Percentiles rank a stretch among this genome's conserved stretches.
Evolutionary conservation across 768 basidiomycete species (phyloP).

Genomic region (Suillus plorans): DNA sequence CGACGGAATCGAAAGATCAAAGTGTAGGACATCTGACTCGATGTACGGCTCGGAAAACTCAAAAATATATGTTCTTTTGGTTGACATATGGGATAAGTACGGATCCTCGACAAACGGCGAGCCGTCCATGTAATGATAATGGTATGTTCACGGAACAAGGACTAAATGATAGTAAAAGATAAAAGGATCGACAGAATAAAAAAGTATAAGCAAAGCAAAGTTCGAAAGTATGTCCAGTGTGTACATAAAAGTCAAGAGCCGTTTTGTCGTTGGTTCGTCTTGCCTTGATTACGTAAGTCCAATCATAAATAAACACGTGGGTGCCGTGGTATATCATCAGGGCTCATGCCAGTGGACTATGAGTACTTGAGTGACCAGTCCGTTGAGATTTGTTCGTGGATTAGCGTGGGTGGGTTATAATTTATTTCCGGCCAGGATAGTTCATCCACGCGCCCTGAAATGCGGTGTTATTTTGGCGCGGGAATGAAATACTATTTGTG

Average conservation of each 20-base stretch:
- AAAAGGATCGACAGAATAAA: constrained; percentile 9
- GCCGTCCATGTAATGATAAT: not conserved
- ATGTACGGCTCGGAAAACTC: not conserved
- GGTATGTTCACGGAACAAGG: constrained; percentile 18
- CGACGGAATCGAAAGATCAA: not conserved
- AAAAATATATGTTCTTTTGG: constrained; percentile 6
- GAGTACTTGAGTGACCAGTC: constrained; percentile 10
- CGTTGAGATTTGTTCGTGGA: constrained; percentile 21
- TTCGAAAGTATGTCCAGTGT: constrained; percentile 14
- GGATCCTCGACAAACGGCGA: constrained; percentile 8
- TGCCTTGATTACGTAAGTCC: constrained; percentile 12
- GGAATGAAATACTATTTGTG: constrained; percentile 14
- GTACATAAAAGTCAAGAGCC: constrained; percentile 30
- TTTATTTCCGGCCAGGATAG: constrained; percentile 20
- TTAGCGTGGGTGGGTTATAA: constrained; percentile 32
- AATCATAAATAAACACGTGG: constrained; percentile 24
- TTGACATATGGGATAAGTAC: constrained; percentile 14
- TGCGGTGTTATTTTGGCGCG: constrained; percentile 17
- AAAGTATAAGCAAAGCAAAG: constrained; percentile 5
- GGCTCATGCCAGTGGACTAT: constrained; percentile 21
- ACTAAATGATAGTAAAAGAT: constrained; percentile 27
- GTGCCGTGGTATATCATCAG: constrained; percentile 24
- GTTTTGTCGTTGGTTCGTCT: not conserved
- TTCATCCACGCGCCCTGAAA: constrained; percentile 4
- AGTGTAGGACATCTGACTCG: not conserved